These are phyloP conservation scores for Fusarium sp. DNA, from an alignment of 2,329 filamentous ascomycete genomes.

Conservation along the genomic window DNA sequence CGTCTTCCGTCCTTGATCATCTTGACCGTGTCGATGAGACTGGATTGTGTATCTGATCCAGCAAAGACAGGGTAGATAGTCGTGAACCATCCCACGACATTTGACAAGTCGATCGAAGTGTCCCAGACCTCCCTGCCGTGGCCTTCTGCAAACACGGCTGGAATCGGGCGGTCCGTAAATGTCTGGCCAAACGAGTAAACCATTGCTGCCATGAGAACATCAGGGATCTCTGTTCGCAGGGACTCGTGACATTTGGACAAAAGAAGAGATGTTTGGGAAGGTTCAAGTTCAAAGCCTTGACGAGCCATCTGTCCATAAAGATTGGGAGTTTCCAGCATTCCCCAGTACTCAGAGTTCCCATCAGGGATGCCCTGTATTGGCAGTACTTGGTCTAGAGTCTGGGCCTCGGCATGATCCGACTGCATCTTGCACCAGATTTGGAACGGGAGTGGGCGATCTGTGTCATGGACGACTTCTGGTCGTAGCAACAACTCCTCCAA, in stretches of 20 bases:
- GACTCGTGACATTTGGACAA: slow-evolving; percentile 38
- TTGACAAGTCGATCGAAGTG: slow-evolving; percentile 43
- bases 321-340: slow-evolving; percentile 33
- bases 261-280: slow-evolving; percentile 27
- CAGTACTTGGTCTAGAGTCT: slow-evolving; percentile 41
- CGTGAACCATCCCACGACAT: slow-evolving; percentile 55
- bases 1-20: slow-evolving; percentile 36
- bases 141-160: slow-evolving; percentile 49
- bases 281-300: slow-evolving; percentile 30
- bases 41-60: neutral
- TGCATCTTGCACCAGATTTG: slow-evolving; percentile 54
- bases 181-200: slow-evolving; percentile 42
- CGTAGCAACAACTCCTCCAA: slow-evolving; percentile 51
- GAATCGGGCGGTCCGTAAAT: slow-evolving; percentile 45
- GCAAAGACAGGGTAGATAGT: slow-evolving; percentile 48
- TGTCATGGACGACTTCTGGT: slow-evolving; percentile 7
- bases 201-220: slow-evolving; percentile 50
- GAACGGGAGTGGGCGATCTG: slow-evolving; percentile 45
- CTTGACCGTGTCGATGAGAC: slow-evolving; percentile 25
- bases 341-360: slow-evolving; percentile 43
- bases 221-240: slow-evolving; percentile 48
- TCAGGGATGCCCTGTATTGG: slow-evolving; percentile 19
- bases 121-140: slow-evolving; percentile 52
- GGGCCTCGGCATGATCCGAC: slow-evolving; percentile 6
- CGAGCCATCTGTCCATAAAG: slow-evolving; percentile 34